Evolutionary conservation across 2,329 filamentous ascomycete species (phyloP), one percentile per base, ranked within the genome.

Genomic region (Botrytis sinoallii): DNA sequence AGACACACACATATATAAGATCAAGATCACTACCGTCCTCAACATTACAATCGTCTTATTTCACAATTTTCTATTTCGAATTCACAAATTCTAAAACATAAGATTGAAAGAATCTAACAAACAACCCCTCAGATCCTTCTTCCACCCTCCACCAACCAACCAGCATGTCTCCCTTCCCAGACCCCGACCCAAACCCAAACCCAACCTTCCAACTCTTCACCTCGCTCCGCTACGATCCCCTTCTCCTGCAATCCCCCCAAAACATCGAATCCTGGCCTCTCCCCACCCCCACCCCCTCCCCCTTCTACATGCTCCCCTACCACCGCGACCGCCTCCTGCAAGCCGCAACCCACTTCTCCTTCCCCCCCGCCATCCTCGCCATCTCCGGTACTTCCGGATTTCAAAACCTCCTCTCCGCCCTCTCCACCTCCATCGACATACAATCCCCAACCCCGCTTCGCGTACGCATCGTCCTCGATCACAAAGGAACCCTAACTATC

Each of bases 271-370:
- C 72, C 10, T 77, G 74, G 77, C 73, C 86, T 83, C 90, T 90
- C 78, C 60, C 85, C 84, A 77, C 76, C 79, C 40, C 72, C 32
- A 35, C 79, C 16, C 63, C 84, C 10, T 92, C 89, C 14, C 88
- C 91, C 0, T 90, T 93, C 77, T 97, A 97, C 82, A 93, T 97
- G 86, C 87, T 96, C 25, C 86, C 90, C 74, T 91, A 91, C 77
- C 94, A 97, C 81, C 88, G 90, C 64, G 92, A 95, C 80, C 91
- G 94, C 71, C 88, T 97, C 80, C 85, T 94, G n/a, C 87, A 84
- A 73, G 89, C 89, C 22, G 89, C 89, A 8, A 81, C 78, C 8
- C 80, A 90, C 76, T 92, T 88, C 84, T 79, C 82, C 9, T 91
- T 88, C 89, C 77, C 82, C 22, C 7, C 32, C 35, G 60, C 60